Evolutionary conservation across 352 stramenopile species (phyloP), one percentile per base, ranked within the genome.

Genomic region (Globisporangium paddicum): DNA sequence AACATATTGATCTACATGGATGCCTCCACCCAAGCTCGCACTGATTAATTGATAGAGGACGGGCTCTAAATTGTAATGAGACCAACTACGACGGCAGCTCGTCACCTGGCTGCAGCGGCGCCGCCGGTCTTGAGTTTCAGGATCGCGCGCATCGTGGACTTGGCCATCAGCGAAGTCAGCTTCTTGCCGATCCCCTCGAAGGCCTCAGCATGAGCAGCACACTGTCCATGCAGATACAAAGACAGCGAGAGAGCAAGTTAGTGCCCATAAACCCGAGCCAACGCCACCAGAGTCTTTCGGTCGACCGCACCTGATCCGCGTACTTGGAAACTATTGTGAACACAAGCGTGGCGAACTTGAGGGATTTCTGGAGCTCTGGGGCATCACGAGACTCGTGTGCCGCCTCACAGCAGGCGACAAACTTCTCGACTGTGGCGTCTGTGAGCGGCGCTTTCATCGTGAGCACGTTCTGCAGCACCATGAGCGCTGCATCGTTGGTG

Each of bases 391-490:
- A 60, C 47, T 87, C 75, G 16, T 82, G 57, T 30, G 68, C 71
- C 11, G 58, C 26, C 50, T 87, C 77, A 26, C 68, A 80, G 21
- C 66, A 73, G 48, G 45, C 62, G 58, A 87, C 55, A 63, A 85
- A 72, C 40, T 52, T 63, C 41, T 88, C 77, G 18, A 90, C 45
- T 0, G 79, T 86, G 11, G 70, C 16, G 13, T 55, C 34, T 2
- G 75, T 66, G n/a, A 90, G 67, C 19, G 59, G 49, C 25, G 82
- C 73, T 19, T 89, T 86, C 23, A 73, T 67, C 32, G 79, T 88
- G 41, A 92, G 59, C 21, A 86, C 73, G 52, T 86, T 92, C 60
- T 90, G 82, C 45, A 86, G 79, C n/a, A 90, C 76, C 21, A 90
- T 67, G 14, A 92, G 50, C n/a, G 64, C 70, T 3, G 79, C 71